Evolutionary conservation across 2,329 filamentous ascomycete genomes (phyloP).

Genomic region (Penicillium sp.): DNA sequence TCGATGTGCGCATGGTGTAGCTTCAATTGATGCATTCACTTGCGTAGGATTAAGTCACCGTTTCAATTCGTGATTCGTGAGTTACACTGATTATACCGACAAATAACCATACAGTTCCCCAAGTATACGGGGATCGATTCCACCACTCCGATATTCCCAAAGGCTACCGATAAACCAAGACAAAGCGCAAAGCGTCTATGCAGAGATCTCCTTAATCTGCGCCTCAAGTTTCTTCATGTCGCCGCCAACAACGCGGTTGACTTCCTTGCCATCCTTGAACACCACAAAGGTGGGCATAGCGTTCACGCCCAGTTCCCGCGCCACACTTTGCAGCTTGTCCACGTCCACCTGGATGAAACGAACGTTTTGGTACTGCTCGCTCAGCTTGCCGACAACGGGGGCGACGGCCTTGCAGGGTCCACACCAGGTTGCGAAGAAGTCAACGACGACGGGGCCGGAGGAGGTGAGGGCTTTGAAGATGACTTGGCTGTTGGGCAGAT

Average conservation of each 20-base stretch:
- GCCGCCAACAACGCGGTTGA: constrained; percentile 11
- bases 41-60: neutral
- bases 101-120: neutral
- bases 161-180: neutral
- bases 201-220: neutral
- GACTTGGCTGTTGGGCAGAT: constrained; percentile 45
- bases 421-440: constrained; percentile 51
- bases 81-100: neutral
- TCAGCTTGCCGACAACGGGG: constrained; percentile 45
- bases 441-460: constrained; percentile 45
- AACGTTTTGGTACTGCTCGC: constrained; percentile 43
- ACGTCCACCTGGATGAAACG: constrained; percentile 50
- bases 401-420: constrained; percentile 50
- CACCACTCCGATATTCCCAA: neutral
- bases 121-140: neutral
- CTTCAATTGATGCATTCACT: neutral
- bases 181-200: neutral
- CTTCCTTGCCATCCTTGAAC: constrained; percentile 33
- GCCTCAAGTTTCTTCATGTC: constrained; percentile 8
- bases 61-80: neutral
- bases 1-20: neutral
- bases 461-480: constrained; percentile 49
- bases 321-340: constrained; percentile 45
- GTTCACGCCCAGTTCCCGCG: constrained; percentile 42
- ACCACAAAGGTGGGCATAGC: constrained; percentile 40